A percentile compares a stretch with the other conserved stretches of the same genome.
These are phyloP conservation scores for Plantago major DNA, from an alignment of 257 asterid species.

Conservation along the genomic window DNA sequence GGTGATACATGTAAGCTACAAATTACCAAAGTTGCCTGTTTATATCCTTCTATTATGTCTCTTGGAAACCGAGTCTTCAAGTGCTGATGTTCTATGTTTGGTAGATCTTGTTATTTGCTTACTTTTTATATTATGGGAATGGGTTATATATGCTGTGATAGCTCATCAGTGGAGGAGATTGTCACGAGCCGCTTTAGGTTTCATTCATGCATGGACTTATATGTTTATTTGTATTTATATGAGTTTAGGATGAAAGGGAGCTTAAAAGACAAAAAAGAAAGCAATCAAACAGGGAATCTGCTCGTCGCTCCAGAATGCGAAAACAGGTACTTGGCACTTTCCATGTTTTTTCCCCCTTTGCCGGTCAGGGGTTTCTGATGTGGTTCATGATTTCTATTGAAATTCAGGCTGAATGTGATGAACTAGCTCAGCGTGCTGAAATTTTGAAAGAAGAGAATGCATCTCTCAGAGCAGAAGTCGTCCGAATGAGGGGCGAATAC, in stretches of 20 bases:
- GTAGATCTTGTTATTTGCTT: no score
- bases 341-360: not conserved
- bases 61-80: no score
- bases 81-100: no score
- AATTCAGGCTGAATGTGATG: conserved; percentile 92
- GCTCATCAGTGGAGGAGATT: no score
- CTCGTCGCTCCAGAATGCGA: conserved; percentile 81
- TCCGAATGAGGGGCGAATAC: conserved; percentile 61
- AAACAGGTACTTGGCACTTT: conserved; percentile 51
- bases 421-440: conserved; percentile 84
- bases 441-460: conserved; percentile 72
- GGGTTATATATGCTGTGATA: no score
- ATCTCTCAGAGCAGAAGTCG: conserved; percentile 74
- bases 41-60: no score
- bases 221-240: conserved; percentile 8
- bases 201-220: not conserved
- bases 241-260: conserved; percentile 77
- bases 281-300: conserved; percentile 88
- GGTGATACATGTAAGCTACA: no score
- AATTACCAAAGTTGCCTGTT: no score
- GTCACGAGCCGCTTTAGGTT: not conserved
- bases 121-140: no score
- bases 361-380: not conserved
- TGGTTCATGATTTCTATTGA: conserved; percentile 18
- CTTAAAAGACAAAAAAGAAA: conserved; percentile 78